These are phyloP conservation scores for Zarea fungicola DNA, from an alignment of 2,329 filamentous ascomycete species.

Conservation along the genomic window DNA sequence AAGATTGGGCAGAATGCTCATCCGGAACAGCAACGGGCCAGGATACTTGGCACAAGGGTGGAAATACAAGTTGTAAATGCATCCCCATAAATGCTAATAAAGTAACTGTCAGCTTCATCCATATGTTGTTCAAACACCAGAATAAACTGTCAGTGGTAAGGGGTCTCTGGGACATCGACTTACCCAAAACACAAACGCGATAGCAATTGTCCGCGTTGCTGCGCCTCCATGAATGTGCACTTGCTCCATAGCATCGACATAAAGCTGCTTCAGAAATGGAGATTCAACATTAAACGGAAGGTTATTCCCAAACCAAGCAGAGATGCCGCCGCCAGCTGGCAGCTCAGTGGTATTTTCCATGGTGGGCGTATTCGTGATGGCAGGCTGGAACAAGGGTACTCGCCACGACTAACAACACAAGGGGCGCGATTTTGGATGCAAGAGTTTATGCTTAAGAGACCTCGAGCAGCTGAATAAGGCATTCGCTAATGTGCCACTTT, in stretches of 20 bases:
- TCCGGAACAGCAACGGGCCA: conserved; percentile 3
- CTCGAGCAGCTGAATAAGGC: background rate
- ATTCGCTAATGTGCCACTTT: background rate
- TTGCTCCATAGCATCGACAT: background rate
- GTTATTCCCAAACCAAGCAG: background rate
- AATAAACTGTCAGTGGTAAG: background rate
- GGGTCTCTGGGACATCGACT: background rate
- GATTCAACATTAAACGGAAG: background rate
- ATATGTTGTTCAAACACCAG: background rate
- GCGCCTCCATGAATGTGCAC: background rate
- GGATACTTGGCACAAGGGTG: conserved; percentile 1
- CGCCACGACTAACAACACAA: background rate
- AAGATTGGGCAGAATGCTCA: background rate
- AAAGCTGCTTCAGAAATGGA: background rate
- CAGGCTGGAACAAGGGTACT: background rate
- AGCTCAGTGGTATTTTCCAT: background rate
- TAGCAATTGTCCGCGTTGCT: background rate
- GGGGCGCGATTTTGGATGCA: background rate
- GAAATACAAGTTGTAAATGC: conserved; percentile 3
- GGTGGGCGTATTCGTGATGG: background rate
- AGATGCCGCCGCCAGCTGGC: background rate
- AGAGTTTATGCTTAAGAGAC: background rate
- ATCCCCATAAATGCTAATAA: background rate
- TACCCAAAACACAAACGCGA: background rate
- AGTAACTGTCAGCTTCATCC: background rate